Evolutionary conservation across 108 stramenopile genomes (phyloP).

Genomic region (Fragilariopsis cylindrus): DNA sequence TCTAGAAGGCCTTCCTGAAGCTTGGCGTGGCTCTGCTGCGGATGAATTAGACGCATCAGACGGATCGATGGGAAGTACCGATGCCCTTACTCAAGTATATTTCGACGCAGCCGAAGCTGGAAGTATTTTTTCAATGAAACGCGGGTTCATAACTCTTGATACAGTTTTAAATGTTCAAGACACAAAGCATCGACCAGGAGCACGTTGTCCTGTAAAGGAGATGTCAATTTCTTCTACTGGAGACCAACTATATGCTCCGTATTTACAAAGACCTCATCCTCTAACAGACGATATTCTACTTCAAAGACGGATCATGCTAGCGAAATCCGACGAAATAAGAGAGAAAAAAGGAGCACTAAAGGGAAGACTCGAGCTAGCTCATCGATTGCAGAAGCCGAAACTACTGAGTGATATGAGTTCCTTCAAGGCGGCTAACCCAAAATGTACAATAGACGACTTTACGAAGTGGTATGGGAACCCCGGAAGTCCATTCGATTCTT

Average conservation of each 20-base stretch:
- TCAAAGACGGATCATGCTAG: conserved; percentile 60
- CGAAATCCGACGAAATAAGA: conserved; percentile 21
- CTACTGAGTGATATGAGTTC: conserved; percentile 84
- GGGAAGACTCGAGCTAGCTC: conserved; percentile 62
- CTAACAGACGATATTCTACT: conserved; percentile 80
- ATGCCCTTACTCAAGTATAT: conserved; percentile 29
- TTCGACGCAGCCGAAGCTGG: conserved; percentile 47
- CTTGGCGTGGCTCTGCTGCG: neutral
- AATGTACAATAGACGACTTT: conserved; percentile 75
- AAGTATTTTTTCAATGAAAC: conserved; percentile 34
- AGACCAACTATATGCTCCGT: conserved; percentile 86
- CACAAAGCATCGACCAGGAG: conserved; percentile 51
- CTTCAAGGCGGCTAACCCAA: conserved; percentile 87
- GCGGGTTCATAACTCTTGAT: conserved; percentile 35
- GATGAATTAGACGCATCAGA: conserved; percentile 14
- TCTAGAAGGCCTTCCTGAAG: conserved; percentile 8
- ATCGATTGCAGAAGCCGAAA: conserved; percentile 77
- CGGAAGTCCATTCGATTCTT: conserved; percentile 70
- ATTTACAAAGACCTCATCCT: conserved; percentile 75
- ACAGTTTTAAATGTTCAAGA: conserved; percentile 31
- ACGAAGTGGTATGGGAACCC: conserved; percentile 85
- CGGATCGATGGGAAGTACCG: conserved; percentile 17
- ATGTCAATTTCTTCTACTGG: conserved; percentile 44
- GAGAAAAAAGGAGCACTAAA: conserved; percentile 44
- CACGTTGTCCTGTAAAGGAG: conserved; percentile 75